Base-by-base conservation (phyloP, 2,329 filamentous ascomycete genomes). In the Aspergillus piperis region DNA sequence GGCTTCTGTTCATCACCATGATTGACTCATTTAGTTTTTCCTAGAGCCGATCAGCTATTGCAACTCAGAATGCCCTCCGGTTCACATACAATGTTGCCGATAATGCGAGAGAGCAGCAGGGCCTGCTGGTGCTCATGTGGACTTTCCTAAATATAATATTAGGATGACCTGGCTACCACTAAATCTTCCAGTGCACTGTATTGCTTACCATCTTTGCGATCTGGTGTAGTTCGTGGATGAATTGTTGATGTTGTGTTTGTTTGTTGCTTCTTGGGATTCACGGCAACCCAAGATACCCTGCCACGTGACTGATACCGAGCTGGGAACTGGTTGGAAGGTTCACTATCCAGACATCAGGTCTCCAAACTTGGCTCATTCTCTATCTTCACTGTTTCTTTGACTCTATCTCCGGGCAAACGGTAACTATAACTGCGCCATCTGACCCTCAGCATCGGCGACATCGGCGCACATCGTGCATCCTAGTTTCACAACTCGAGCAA, bases 41-140 rank as follows among this genome's bases (percentile, higher is more conserved):
- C 94, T 98, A 63, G 17, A 56, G 3, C 8, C 5, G 3, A 17
- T 54, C 30, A 64, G 63, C 23, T 15, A 30, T 19, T 8, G 13
- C 13, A 17, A 10, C 32, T 3, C 53, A 13, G 19, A 17, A 25
- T 19, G 19, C 15, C 13, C 17, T 30, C 15, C 23, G 11, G 56
- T 27, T 54, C 52, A 82, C 91, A 74, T 85, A 98, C 94, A 72
- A 98, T 93, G 73, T 99, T 99, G 73, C 89, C 95, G 79, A 97
- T 96, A 79, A 99, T 97, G 63, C 95, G 91, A 21, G 92, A 95
- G 49, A 98, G 86, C 70, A 99, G 84, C 56, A 96, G 83, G 72
- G 90, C 96, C 83, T 99, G 94, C 82, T 98, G 95, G 70, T 98
- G 93, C 76, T 98, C 95, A 74, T 99, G 95, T 41, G 95, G 95